A percentile compares a stretch with the other conserved stretches of the same genome.
Conservation (phyloP, 2,329 filamentous ascomycete species). For the Pezizomycotina sp. region DNA sequence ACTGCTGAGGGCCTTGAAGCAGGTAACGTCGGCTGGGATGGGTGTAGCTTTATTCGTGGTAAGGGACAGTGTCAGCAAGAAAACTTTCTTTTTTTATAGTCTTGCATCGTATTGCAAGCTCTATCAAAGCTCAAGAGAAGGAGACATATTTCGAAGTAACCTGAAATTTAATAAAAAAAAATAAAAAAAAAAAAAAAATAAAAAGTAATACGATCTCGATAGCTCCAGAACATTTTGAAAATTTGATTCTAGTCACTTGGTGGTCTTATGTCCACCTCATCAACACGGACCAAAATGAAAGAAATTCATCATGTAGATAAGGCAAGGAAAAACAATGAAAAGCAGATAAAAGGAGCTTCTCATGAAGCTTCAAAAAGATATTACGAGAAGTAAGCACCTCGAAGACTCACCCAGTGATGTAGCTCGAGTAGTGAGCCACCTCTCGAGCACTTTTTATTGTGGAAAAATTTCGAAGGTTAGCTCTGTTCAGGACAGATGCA, state of each 20-base stretch:
- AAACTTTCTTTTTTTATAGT: background rate
- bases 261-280: conserved; percentile 89
- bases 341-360: conserved; percentile 17
- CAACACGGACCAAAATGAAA: conserved; percentile 83
- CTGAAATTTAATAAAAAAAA: conserved; percentile 20
- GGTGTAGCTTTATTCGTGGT: conserved; percentile 33
- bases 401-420: conserved; percentile 61
- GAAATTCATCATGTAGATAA: conserved; percentile 20
- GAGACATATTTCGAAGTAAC: conserved; percentile 15
- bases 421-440: conserved; percentile 60
- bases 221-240: conserved; percentile 39
- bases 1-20: conserved; percentile 73
- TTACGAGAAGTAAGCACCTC: conserved; percentile 18
- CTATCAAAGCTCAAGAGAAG: conserved; percentile 1
- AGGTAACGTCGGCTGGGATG: conserved; percentile 86
- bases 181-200: conserved; percentile 21
- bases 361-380: too few relatives aligned
- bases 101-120: background rate
- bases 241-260: conserved; percentile 59
- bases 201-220: conserved; percentile 56
- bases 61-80: conserved; percentile 24
- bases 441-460: conserved; percentile 39
- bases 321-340: conserved; percentile 6
- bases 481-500: conserved; percentile 4
- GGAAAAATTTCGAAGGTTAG: conserved; percentile 2